phyloP scores from a whole-genome alignment of 139 green algal genomes.

The Prasinococcaceae sp. region DNA sequence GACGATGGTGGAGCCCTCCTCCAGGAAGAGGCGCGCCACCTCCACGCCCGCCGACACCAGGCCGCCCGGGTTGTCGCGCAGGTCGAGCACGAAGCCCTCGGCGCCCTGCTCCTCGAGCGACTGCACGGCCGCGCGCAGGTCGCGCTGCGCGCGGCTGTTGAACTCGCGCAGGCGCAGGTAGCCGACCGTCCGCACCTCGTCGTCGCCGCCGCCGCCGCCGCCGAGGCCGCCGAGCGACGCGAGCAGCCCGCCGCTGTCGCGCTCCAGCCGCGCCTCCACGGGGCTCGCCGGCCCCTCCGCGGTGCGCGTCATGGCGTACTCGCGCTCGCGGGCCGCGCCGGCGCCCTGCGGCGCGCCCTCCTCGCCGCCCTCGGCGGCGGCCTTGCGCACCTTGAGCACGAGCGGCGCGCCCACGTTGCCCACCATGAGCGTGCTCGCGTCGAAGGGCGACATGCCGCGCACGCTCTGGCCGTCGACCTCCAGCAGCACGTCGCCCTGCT shows the following conservation, averaged over 20 bases:
- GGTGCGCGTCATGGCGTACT: too few species aligned
- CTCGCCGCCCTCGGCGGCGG: neutral
- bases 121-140: constrained; percentile 47
- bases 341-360: neutral
- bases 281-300: too few species aligned
- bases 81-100: constrained; percentile 63
- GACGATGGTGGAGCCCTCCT: constrained; percentile 45
- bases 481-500: constrained; percentile 68
- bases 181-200: constrained; percentile 26
- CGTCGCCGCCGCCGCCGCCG: too few species aligned
- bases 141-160: constrained; percentile 54
- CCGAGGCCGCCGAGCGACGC: too few species aligned
- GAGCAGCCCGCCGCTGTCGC: too few species aligned
- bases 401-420: neutral
- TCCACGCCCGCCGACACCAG: constrained; percentile 80
- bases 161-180: constrained; percentile 51
- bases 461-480: constrained; percentile 40
- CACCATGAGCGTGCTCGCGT: constrained; percentile 34
- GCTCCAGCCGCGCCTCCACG: too few species aligned
- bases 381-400: neutral
- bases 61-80: constrained; percentile 82
- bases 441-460: constrained; percentile 37
- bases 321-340: too few species aligned
- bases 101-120: constrained; percentile 38
- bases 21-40: constrained; percentile 70